Evolutionary conservation across 805 yeast species (phyloP).

Genomic region (Metschnikowia cubensis): DNA sequence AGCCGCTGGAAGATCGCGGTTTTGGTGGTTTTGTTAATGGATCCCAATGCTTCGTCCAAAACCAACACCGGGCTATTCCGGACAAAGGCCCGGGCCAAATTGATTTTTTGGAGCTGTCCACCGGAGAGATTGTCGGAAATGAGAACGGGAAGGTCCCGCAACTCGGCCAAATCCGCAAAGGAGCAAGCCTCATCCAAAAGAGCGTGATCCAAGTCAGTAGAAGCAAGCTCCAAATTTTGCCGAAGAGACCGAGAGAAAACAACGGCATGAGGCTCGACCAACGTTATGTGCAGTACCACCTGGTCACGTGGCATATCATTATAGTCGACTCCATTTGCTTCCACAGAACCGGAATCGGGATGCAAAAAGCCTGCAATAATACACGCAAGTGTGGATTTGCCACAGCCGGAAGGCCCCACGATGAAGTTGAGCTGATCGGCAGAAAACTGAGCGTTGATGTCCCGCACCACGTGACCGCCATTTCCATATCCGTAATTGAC

Average conservation of each 20-base stretch:
- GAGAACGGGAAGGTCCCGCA: conserved; percentile 34
- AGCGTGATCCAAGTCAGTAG: conserved; percentile 9
- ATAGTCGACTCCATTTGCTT: conserved; percentile 52
- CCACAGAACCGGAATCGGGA: conserved; percentile 50
- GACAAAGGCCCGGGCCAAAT: conserved; percentile 77
- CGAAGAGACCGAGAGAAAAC: conserved; percentile 41
- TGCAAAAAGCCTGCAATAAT: conserved; percentile 60
- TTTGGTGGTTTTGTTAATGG: conserved; percentile 59
- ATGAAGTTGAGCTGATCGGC: conserved; percentile 53
- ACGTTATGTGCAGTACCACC: conserved; percentile 60
- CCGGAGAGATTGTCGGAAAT: conserved; percentile 62
- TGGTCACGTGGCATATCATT: conserved; percentile 41
- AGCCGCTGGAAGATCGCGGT: conserved; percentile 46
- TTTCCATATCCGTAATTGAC: conserved; percentile 62
- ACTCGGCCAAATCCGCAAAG: conserved; percentile 48
- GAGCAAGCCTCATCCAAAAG: conserved; percentile 41
- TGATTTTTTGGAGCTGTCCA: conserved; percentile 84
- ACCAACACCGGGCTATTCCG: conserved; percentile 72
- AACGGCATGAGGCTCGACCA: conserved; percentile 69
- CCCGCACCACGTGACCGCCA: conserved; percentile 43
- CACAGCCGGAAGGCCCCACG: conserved; percentile 89
- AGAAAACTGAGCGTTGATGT: conserved; percentile 44
- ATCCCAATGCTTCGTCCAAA: conserved; percentile 83
- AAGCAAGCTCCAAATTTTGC: conserved; percentile 15
- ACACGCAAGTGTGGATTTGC: conserved; percentile 78